phyloP scores from a whole-genome alignment of 2,329 filamentous ascomycete species.

The Beauveria pseudobassiana region DNA sequence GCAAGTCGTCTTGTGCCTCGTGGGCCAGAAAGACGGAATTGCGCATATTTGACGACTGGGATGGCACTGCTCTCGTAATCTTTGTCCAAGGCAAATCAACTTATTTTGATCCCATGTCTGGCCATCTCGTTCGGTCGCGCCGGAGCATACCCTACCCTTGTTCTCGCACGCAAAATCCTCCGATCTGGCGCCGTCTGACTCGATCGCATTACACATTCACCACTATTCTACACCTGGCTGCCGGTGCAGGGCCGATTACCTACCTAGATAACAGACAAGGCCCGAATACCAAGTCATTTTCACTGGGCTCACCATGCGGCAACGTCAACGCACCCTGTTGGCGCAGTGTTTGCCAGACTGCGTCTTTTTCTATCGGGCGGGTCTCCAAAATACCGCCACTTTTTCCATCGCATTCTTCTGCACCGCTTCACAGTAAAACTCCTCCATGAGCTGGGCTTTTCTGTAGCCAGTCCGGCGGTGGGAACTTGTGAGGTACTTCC shows the following conservation, averaged over 20 bases:
- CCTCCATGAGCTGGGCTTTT: background rate
- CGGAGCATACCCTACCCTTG: background rate
- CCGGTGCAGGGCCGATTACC: background rate
- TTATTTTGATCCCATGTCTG: background rate
- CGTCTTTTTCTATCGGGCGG: background rate
- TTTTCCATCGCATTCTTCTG: background rate
- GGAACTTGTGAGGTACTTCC: background rate
- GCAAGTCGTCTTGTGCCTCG: no score
- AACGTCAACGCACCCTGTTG: conserved; percentile 3
- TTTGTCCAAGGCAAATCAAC: background rate
- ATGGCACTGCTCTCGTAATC: background rate
- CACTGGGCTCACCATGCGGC: background rate
- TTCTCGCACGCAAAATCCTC: background rate
- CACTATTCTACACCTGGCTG: background rate
- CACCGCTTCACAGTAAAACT: background rate
- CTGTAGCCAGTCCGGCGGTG: background rate
- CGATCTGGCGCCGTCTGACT: conserved; percentile 9
- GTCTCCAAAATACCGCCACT: background rate
- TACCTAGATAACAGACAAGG: background rate
- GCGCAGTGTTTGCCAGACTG: background rate
- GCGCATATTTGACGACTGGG: background rate
- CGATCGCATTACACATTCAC: background rate
- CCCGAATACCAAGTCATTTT: conserved; percentile 9
- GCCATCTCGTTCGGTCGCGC: background rate
- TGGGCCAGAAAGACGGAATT: background rate